Conservation (phyloP, 2,329 filamentous ascomycete genomes). For the Colletotrichum aenigma region DNA sequence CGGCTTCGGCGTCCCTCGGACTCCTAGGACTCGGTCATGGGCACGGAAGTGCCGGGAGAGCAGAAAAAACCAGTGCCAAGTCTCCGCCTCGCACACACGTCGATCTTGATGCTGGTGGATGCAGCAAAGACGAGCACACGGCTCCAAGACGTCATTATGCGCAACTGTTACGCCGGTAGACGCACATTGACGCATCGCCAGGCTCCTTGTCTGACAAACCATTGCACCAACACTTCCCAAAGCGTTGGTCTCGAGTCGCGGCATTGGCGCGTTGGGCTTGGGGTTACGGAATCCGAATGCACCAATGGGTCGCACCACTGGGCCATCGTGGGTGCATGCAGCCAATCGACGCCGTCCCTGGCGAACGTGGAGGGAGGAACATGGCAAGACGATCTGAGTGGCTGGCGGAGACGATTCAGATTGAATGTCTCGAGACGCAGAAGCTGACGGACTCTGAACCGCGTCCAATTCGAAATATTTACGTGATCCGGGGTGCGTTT, state of each 20-base stretch:
- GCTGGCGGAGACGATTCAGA: neutral
- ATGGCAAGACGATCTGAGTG: neutral
- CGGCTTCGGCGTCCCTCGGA: neutral
- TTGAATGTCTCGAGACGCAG: neutral
- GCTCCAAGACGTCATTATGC: constrained; percentile 13
- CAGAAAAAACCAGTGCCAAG: neutral
- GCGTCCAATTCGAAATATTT: neutral
- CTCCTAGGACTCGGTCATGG: neutral
- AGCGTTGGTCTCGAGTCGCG: neutral
- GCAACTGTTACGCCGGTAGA: neutral
- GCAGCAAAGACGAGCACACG: neutral
- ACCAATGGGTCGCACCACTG: constrained; percentile 12
- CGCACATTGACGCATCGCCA: neutral
- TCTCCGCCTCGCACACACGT: neutral
- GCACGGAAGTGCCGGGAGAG: neutral
- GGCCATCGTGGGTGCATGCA: constrained; percentile 9
- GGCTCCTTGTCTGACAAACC: neutral
- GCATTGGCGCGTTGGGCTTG: neutral
- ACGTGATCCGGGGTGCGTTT: neutral
- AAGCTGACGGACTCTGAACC: neutral
- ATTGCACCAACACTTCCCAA: neutral
- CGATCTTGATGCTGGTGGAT: neutral
- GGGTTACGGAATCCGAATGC: neutral
- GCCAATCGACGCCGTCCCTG: constrained; percentile 8
- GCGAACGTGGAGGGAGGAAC: constrained; percentile 1